Base-by-base conservation (phyloP, 192 early-diverging fungal species). In the Backusella circina region DNA sequence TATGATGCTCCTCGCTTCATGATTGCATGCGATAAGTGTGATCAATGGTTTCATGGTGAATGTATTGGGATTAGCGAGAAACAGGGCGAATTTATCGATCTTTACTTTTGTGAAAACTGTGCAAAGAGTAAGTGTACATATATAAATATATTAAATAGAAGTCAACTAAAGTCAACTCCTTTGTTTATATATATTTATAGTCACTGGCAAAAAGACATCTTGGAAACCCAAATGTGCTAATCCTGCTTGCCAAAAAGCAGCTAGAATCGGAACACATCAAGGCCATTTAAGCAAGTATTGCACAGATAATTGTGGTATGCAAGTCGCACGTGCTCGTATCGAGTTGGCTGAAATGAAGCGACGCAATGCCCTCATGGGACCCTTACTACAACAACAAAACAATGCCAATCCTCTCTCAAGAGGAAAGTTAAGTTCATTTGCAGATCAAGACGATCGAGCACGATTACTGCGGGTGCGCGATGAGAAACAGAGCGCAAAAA, bases 1-100 rank as follows among this genome's bases (percentile, higher is more conserved):
- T 86, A 86, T 74, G 90, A 88, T 54, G 81, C 73, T 3, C 81
- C 76, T 31, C 82, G 82, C 21, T 86, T 87, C 65, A 94, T 94
- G 93, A 92, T 94, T 82, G 85, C 83, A 0, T 94, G 93, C 77
- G 93, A 94, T 69, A 74, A 71, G 16, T 94, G 93, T 73, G 86
- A 89, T 71, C 88, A 86, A 67, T 94, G 93, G 93, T 94, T 84
- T 72, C 93, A 94, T 84, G 90, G 91, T 39, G 82, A 83, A 13
- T 94, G 93, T 65, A 88, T 94, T 3, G 88, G 87, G 1, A 81
- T 94, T 66, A 81, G 84, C 26, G 82, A 85, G 41, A 83, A 83
- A 13, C 82, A 89, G 36, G 87, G 83, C 9, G 81, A 86, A 12
- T 71, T 79, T 39, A 85, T 93, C 15, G 91, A 89, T 67, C 83